These are phyloP conservation scores for Immersiella caudata DNA, from an alignment of 495 filamentous ascomycete species.

Conservation along the genomic window DNA sequence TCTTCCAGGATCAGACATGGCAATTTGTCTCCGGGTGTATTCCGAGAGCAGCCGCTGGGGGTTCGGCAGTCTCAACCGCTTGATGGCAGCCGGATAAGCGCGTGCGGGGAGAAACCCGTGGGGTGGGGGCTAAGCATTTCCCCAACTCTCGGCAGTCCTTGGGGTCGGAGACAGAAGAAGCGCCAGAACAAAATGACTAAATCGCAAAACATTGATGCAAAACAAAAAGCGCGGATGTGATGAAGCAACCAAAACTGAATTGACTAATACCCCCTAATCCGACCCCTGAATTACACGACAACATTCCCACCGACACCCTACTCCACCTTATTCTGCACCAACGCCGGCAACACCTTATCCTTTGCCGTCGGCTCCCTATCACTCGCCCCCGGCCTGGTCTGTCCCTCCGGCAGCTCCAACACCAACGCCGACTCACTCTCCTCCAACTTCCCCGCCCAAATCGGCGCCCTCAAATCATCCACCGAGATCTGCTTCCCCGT, in stretches of 20 bases:
- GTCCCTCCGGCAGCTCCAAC: constrained; percentile 46
- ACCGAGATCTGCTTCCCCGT: constrained; percentile 47
- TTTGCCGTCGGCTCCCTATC: constrained; percentile 33
- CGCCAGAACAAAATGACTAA: neutral
- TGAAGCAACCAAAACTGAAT: neutral
- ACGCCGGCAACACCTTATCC: constrained; percentile 43
- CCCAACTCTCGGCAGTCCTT: constrained; percentile 30
- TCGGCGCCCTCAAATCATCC: constrained; percentile 54
- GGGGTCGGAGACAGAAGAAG: neutral
- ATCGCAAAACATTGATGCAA: too few species aligned
- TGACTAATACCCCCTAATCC: neutral
- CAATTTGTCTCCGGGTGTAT: neutral
- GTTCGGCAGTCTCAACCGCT: constrained; percentile 3
- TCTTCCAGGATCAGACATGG: neutral
- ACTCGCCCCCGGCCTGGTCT: constrained; percentile 40
- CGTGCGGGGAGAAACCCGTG: constrained; percentile 16
- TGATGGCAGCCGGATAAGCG: constrained; percentile 21
- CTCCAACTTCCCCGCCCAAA: constrained; percentile 43
- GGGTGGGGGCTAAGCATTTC: constrained; percentile 15
- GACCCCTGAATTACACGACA: neutral
- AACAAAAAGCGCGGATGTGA: too few species aligned
- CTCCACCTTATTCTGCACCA: constrained; percentile 40
- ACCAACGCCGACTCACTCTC: constrained; percentile 47
- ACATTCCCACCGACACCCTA: neutral
- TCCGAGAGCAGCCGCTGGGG: neutral